Base-by-base conservation (phyloP, 225 moss, liverwort and hornwort species). In the Ulota crispa region DNA sequence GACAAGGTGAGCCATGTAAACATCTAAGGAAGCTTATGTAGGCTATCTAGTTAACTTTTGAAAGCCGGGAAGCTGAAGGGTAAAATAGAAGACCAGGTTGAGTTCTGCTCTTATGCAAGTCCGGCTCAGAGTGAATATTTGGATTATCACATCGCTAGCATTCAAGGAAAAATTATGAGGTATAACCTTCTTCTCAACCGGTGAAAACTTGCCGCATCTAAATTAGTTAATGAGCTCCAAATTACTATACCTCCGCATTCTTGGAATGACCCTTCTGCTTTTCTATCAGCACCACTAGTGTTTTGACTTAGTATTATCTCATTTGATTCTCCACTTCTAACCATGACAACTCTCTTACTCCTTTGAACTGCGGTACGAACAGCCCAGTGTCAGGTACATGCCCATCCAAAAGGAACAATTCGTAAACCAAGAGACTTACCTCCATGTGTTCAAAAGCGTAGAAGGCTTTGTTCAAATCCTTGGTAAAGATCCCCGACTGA, bases 371-470 rank as follows among this genome's bases (percentile, higher is more conserved):
- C 0, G 21, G 52, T 12, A 41, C 61, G 15, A 62, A 61, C 53
- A 82, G 21, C 31, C 53, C 16, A 62, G 13, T 27, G 26, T 32
- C 63, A 31, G 56, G 5, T 27, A 28, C 42, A 56, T 37, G 36
- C 32, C 11, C 4, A 32, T 45, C n/a, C 65, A 13, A 39, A 55
- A 73, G 32, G n/a, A 37, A 26, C 59, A 43, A 71, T 1, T 11
- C 23, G 7, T 20, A 21, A 16, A 57, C 16, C 12, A 28, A 24
- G 47, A 57, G 11, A 42, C 75, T 81, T 13, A 97, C 97, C 94
- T 97, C 93, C 89, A 97, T 86, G 52, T 93, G 88, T 37, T 95
- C 92, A 64, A 95, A 97, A 62, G 97, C 97, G 63, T 94, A 95
- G 70, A 94, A 97, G n/a, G 97, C 97, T 80, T 97, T 97, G 55